Percentiles rank a stretch among this genome's conserved stretches.
These are phyloP conservation scores for Fusarium bactridioides DNA, from an alignment of 2,329 filamentous ascomycete species.

Conservation along the genomic window DNA sequence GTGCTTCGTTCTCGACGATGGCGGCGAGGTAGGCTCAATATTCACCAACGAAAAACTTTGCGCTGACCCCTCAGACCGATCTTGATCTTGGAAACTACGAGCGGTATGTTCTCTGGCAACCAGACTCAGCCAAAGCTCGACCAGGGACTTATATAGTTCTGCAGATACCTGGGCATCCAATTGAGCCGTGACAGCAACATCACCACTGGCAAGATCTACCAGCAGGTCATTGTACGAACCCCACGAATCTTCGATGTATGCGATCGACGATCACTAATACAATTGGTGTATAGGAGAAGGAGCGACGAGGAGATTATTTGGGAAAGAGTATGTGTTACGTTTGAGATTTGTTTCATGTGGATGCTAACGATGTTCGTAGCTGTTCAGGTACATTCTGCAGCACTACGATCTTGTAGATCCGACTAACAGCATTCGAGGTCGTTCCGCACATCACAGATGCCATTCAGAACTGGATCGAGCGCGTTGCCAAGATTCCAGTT, in stretches of 20 bases:
- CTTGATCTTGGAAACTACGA: conserved; percentile 67
- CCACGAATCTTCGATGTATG: background rate
- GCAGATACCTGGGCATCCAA: conserved; percentile 76
- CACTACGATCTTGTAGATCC: background rate
- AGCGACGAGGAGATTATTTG: conserved; percentile 63
- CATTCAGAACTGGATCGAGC: conserved; percentile 85
- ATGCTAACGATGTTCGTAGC: conserved; percentile 8
- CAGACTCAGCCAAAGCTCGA: background rate
- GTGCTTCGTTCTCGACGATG: conserved; percentile 86
- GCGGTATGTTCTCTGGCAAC: conserved; percentile 40
- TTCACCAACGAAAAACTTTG: background rate
- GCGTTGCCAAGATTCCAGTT: conserved; percentile 84
- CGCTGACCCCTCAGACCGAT: conserved; percentile 50
- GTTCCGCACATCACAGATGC: conserved; percentile 92
- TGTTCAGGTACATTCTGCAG: conserved; percentile 16
- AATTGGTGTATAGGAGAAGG: conserved; percentile 58
- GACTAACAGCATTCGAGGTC: conserved; percentile 20
- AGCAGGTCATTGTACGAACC: conserved; percentile 76
- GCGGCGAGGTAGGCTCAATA: conserved; percentile 22
- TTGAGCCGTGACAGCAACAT: conserved; percentile 92
- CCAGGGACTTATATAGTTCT: background rate
- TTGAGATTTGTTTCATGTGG: background rate
- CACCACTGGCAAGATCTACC: conserved; percentile 96
- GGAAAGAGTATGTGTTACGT: conserved; percentile 17
- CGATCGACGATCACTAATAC: background rate